phyloP scores from a whole-genome alignment of 306 rosid genomes.

The Acacia acuminata region DNA sequence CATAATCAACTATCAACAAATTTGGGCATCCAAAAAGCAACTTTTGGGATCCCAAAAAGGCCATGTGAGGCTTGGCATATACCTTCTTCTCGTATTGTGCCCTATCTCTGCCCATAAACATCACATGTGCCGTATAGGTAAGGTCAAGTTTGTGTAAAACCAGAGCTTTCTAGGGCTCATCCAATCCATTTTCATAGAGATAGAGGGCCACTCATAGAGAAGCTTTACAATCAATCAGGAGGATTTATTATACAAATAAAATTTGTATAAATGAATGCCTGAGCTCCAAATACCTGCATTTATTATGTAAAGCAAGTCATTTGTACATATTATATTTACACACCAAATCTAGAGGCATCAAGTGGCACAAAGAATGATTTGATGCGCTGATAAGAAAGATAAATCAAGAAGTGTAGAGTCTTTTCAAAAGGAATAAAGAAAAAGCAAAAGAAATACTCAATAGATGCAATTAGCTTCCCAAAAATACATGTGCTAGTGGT shows the following conservation, averaged over 20 bases:
- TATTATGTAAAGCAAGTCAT: slow-evolving; percentile 1
- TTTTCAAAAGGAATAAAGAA: no score
- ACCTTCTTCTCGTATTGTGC: neutral
- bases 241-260: neutral
- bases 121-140: neutral
- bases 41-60: neutral
- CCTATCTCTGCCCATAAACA: neutral
- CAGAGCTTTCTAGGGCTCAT: neutral
- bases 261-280: neutral
- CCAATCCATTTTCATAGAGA: neutral
- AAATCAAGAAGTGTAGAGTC: no score
- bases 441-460: no score
- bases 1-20: no score
- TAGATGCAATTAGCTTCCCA: no score
- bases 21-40: no score
- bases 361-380: no score
- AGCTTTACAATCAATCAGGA: neutral
- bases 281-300: neutral
- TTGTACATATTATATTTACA: neutral
- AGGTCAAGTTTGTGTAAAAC: neutral
- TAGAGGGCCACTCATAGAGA: neutral
- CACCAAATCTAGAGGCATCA: neutral
- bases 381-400: no score
- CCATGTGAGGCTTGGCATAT: neutral
- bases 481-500: no score